Evolutionary conservation across 2,329 filamentous ascomycete species (phyloP).

Genomic region (Ceratocystis albifundus): DNA sequence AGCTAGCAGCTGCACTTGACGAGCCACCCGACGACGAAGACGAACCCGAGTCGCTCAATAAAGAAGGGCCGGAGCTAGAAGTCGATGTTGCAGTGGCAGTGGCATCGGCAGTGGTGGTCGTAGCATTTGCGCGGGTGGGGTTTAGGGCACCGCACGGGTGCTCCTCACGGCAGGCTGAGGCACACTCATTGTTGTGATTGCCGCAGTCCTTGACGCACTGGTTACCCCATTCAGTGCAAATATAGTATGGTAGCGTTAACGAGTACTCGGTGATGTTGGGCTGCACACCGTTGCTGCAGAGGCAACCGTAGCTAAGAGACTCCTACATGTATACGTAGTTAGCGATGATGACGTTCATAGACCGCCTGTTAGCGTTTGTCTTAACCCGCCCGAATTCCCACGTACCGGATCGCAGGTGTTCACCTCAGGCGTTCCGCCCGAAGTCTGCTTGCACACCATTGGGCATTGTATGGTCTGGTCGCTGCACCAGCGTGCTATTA

Average conservation of each 20-base stretch:
- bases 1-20: conserved; percentile 12
- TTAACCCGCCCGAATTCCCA: conserved; percentile 13
- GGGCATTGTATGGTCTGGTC: conserved; percentile 55
- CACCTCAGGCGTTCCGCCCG: conserved; percentile 39
- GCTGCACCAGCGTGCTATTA: conserved; percentile 51
- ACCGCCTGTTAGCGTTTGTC: too few relatives aligned
- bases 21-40: conserved; percentile 20
- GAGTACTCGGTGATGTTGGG: conserved; percentile 70
- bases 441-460: conserved; percentile 55
- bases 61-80: conserved; percentile 9
- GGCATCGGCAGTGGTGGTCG: conserved; percentile 34
- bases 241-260: conserved; percentile 65
- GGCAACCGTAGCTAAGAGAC: conserved; percentile 56
- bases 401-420: conserved; percentile 60
- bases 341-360: neutral
- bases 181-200: conserved; percentile 44
- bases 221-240: conserved; percentile 59
- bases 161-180: conserved; percentile 49
- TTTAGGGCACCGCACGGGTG: conserved; percentile 61
- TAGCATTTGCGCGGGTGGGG: conserved; percentile 49
- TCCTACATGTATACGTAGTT: conserved; percentile 32
- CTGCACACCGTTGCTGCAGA: conserved; percentile 53
- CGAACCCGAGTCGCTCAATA: conserved; percentile 23
- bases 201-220: conserved; percentile 54
- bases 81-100: conserved; percentile 27